A percentile compares a stretch with the other conserved stretches of the same genome.
Evolutionary conservation across 1,284 basidiomycete genomes (phyloP).

Genomic region (Anthracocystis walkeri): DNA sequence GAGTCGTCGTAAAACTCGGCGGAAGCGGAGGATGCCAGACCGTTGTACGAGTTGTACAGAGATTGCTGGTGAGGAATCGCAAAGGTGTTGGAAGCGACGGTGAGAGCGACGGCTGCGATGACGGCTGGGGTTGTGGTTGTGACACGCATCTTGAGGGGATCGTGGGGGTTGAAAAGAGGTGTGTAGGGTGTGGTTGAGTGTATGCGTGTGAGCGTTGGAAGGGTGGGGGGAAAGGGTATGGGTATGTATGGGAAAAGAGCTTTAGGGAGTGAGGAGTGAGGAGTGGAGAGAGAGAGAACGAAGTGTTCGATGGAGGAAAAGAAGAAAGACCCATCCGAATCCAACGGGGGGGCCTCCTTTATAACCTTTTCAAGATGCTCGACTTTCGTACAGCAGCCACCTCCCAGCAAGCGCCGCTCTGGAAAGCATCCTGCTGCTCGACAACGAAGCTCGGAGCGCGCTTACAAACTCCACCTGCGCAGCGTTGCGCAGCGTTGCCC

Average conservation of each 20-base stretch:
- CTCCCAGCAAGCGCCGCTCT: too few relatives aligned
- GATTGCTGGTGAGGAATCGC: conserved; percentile 41
- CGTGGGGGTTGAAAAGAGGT: not conserved
- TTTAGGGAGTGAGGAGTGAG: conserved; percentile 10
- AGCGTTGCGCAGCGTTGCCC: too few relatives aligned
- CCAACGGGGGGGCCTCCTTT: not conserved
- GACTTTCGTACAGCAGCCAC: too few relatives aligned
- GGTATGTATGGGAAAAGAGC: not conserved
- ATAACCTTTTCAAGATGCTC: too few relatives aligned
- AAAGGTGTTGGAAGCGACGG: conserved; percentile 26
- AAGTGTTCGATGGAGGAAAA: conserved; percentile 30
- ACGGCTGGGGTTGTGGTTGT: conserved; percentile 21
- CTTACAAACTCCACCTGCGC: too few relatives aligned
- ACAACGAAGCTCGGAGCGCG: too few relatives aligned
- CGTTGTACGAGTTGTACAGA: conserved; percentile 48
- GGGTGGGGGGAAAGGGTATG: not conserved
- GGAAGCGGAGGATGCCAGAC: conserved; percentile 16
- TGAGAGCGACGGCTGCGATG: conserved; percentile 18
- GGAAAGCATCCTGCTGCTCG: too few relatives aligned
- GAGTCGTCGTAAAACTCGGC: conserved; percentile 50
- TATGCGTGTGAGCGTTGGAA: not conserved
- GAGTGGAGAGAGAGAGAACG: conserved; percentile 28
- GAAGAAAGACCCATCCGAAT: not conserved
- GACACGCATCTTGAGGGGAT: conserved; percentile 26
- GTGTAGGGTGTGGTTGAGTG: not conserved